These are phyloP conservation scores for Tranzscheliella williamsii DNA, from an alignment of 1,284 basidiomycete species.

Conservation along the genomic window DNA sequence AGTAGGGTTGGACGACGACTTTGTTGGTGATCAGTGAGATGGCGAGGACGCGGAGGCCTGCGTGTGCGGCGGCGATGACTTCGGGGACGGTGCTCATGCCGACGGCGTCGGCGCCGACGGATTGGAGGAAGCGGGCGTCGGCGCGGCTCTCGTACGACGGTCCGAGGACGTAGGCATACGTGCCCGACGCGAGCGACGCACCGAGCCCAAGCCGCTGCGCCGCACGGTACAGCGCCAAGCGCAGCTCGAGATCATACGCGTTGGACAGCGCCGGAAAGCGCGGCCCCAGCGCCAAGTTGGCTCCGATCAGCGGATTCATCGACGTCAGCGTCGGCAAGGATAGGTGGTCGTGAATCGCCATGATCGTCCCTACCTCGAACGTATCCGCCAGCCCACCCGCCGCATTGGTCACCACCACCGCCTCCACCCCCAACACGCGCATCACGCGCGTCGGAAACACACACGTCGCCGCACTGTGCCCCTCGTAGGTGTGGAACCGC, in stretches of 20 bases:
- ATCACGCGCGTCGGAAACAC: constrained; percentile 78
- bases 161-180: constrained; percentile 77
- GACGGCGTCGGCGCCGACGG: constrained; percentile 68
- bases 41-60: constrained; percentile 71
- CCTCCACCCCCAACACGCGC: constrained; percentile 72
- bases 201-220: constrained; percentile 66
- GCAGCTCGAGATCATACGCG: constrained; percentile 74
- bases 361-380: constrained; percentile 78
- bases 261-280: constrained; percentile 79
- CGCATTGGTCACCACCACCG: constrained; percentile 82
- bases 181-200: constrained; percentile 63
- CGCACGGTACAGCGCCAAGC: constrained; percentile 72
- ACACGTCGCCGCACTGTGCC: constrained; percentile 66
- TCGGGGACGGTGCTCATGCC: constrained; percentile 90
- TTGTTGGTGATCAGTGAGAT: constrained; percentile 80
- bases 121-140: constrained; percentile 37
- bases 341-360: constrained; percentile 79
- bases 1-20: constrained; percentile 73
- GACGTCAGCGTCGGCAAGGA: constrained; percentile 74
- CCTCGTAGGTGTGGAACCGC: constrained; percentile 81
- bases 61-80: constrained; percentile 77
- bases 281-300: constrained; percentile 51
- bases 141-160: constrained; percentile 77
- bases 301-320: constrained; percentile 72
- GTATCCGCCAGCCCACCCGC: constrained; percentile 74